phyloP scores from a whole-genome alignment of 148 eudicot genomes.

The Rheum nobile region DNA sequence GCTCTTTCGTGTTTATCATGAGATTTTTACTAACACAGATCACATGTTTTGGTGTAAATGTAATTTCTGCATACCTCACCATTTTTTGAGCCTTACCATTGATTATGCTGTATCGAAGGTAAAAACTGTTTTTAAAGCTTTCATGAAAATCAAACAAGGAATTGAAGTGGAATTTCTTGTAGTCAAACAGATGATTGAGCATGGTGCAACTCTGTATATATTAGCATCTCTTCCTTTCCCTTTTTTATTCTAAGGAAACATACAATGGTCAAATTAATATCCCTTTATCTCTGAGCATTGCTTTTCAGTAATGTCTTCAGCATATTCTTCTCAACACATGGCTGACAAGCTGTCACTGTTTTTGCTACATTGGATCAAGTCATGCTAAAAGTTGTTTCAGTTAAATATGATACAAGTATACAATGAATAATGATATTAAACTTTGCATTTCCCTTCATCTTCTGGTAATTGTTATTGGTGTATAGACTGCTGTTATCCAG shows the following conservation, averaged over 20 bases:
- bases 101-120: constrained; percentile 1
- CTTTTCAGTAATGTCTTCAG: too few relatives aligned
- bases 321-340: too few relatives aligned
- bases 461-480: not conserved
- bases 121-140: constrained; percentile 14
- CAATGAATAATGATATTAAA: not conserved
- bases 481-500: not conserved
- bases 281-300: not conserved
- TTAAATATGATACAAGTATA: not conserved
- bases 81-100: not conserved
- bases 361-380: not conserved
- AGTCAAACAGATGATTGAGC: constrained; percentile 10
- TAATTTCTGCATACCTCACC: not conserved
- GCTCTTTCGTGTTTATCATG: not conserved
- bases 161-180: constrained; percentile 18
- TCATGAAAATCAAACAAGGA: constrained; percentile 16
- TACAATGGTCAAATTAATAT: not conserved
- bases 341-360: not conserved
- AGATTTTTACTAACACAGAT: not conserved
- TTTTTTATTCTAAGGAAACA: not conserved
- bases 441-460: not conserved
- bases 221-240: too few relatives aligned
- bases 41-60: not conserved
- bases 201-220: too few relatives aligned
- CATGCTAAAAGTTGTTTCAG: not conserved